Percentiles rank a stretch among this genome's conserved stretches.
These are phyloP conservation scores for Paecilomyces formosus DNA, from an alignment of 2,329 filamentous ascomycete species.

Conservation along the genomic window DNA sequence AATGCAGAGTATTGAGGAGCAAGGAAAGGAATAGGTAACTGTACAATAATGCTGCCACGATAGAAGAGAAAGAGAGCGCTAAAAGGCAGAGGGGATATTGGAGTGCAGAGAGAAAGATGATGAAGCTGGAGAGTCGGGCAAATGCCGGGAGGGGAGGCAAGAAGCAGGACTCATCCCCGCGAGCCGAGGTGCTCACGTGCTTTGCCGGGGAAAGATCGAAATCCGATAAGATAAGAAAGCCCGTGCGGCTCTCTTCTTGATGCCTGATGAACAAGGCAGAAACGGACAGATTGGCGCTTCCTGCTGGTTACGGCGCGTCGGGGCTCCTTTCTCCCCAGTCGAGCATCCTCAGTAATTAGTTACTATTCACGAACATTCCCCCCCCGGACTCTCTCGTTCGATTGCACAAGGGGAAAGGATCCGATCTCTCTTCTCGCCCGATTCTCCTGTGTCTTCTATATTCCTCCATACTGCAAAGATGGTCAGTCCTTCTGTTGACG, in stretches of 20 bases:
- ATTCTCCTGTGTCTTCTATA: background rate
- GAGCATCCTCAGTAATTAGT: background rate
- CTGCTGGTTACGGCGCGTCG: conserved; percentile 5
- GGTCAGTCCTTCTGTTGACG: conserved; percentile 4
- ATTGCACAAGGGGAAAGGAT: background rate
- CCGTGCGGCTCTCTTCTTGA: conserved; percentile 4
- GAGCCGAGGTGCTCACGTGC: conserved; percentile 11
- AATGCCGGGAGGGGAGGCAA: conserved; percentile 8
- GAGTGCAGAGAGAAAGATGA: conserved; percentile 3
- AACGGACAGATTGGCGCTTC: conserved; percentile 20
- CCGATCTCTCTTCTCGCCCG: background rate
- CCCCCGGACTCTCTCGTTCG: background rate
- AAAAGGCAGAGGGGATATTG: conserved; percentile 7
- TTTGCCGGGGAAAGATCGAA: background rate
- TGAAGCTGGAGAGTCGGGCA: background rate
- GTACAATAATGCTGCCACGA: conserved; percentile 8
- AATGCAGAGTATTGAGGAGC: background rate
- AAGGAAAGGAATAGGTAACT: background rate
- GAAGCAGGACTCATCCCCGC: conserved; percentile 11
- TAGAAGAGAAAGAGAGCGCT: conserved; percentile 16
- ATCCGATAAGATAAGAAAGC: conserved; percentile 22
- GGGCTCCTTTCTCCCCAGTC: background rate
- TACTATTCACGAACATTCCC: background rate
- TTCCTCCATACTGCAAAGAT: conserved; percentile 2
- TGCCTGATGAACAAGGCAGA: conserved; percentile 5